Base-by-base conservation (phyloP, 345 rosid species). In the Populus deltoides region DNA sequence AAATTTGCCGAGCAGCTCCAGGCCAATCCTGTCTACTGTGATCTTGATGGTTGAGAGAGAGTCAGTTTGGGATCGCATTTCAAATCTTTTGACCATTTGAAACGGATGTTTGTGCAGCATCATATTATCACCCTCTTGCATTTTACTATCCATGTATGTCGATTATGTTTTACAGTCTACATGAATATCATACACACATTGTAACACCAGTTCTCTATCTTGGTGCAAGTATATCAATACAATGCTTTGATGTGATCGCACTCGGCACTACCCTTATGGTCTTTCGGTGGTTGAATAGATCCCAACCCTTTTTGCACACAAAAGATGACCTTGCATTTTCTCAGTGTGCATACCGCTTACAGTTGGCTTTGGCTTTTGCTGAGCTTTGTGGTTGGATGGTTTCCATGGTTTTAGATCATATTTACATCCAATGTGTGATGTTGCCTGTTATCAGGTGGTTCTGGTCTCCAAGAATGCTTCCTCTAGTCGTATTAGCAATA, bases 1-100 rank as follows among this genome's bases (percentile, higher is more conserved):
- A 90, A 87, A 75, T 88, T 92, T 33, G 92, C 85, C 0, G 90
- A 86, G 85, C 87, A 86, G 77, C 93, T 92, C 2, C 87, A 92
- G 72, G 86, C 87, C 68, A 86, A 81, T 70, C 92, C 92, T 13
- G 74, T 92, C 8, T 84, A 70, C 53, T 85, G 79, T 70, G 90
- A 87, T 57, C 80, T 79, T 49, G 88, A 80, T 49, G 75, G 73
- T 57, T 86, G 81, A 86, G 73, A 86, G 73, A 49, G 61, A 16
- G 53, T 29, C 55, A 27, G 35, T 22, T 4, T 41, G 53, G 45
- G 25, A 61, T 31, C 22, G 33, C 59, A 33, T 69, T 27, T 43
- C 67, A 8, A 13, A 10, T 72, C 35, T 65, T 68, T 59, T 51
- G 66, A 38, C 31, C 7, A 72, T 49, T 18, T 24, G 55, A 24